These are phyloP conservation scores for Gynandropsis gynandra DNA, from an alignment of 345 rosid genomes.

Conservation along the genomic window DNA sequence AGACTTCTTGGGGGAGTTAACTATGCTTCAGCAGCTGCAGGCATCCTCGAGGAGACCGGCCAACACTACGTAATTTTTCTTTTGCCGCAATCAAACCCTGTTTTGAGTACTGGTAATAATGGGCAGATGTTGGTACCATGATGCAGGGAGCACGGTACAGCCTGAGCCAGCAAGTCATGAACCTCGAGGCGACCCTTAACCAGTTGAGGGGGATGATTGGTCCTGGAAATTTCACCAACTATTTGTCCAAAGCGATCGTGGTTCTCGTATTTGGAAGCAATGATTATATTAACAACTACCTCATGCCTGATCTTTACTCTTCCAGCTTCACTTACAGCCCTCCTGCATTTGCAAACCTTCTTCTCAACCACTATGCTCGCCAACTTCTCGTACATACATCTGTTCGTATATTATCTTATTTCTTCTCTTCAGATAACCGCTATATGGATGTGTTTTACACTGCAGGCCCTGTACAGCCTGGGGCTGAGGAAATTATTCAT, in stretches of 20 bases:
- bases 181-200: slow-evolving; percentile 52
- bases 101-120: neutral
- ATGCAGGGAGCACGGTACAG: slow-evolving; percentile 55
- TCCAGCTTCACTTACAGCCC: slow-evolving; percentile 51
- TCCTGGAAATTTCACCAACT: slow-evolving; percentile 36
- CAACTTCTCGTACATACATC: slow-evolving; percentile 46
- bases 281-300: slow-evolving; percentile 93
- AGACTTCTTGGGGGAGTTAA: slow-evolving; percentile 65
- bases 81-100: neutral
- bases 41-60: slow-evolving; percentile 79
- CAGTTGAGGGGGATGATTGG: slow-evolving; percentile 47
- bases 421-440: neutral
- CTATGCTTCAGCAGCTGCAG: slow-evolving; percentile 89
- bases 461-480: slow-evolving; percentile 52
- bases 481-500: slow-evolving; percentile 64
- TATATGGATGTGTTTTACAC: slow-evolving; percentile 9
- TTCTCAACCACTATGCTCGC: slow-evolving; percentile 49
- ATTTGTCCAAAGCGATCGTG: slow-evolving; percentile 42
- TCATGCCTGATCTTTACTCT: slow-evolving; percentile 59
- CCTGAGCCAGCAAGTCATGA: slow-evolving; percentile 59
- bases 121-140: slow-evolving; percentile 9
- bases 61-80: slow-evolving; percentile 47
- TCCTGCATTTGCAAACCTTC: slow-evolving; percentile 47
- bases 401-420: neutral
- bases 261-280: slow-evolving; percentile 75